Conservation (phyloP, 2,329 filamentous ascomycete species). For the Fusarium sp. region DNA sequence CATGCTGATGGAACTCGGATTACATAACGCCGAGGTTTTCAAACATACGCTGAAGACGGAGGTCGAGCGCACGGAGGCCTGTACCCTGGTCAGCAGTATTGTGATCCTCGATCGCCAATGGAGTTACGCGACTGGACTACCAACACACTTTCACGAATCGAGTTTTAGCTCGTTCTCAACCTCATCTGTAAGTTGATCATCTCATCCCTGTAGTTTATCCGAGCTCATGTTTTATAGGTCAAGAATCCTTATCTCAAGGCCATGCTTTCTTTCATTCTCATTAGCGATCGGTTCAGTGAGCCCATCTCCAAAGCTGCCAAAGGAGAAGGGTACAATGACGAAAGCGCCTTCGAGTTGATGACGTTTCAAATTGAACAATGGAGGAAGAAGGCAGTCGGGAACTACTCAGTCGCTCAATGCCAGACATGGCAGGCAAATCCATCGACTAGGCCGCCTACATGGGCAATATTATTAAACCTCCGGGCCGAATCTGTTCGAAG, state of each 20-base stretch:
- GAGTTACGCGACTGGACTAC: constrained; percentile 35
- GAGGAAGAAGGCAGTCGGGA: constrained; percentile 44
- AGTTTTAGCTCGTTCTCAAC: constrained; percentile 36
- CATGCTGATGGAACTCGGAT: constrained; percentile 49
- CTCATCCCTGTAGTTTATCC: rapidly evolving
- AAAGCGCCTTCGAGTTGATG: constrained; percentile 50
- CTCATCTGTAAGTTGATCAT: constrained; percentile 10
- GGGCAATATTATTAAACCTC: constrained; percentile 31
- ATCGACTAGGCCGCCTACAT: constrained; percentile 22
- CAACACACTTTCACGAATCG: constrained; percentile 30
- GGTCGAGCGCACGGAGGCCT: constrained; percentile 19
- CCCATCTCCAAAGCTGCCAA: constrained; percentile 25
- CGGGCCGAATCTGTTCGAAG: constrained; percentile 35
- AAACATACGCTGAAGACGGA: constrained; percentile 34
- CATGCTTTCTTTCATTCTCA: constrained; percentile 36
- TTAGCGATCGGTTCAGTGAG: constrained; percentile 33
- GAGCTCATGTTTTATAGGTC: neutral
- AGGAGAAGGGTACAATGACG: constrained; percentile 42
- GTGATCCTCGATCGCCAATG: constrained; percentile 27
- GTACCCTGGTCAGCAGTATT: constrained; percentile 25
- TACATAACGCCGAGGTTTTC: constrained; percentile 48
- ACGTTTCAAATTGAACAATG: constrained; percentile 51
- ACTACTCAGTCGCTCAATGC: constrained; percentile 19
- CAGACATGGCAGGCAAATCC: constrained; percentile 26
- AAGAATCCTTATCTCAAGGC: constrained; percentile 32